Conservation (phyloP, 345 rosid genomes). For the Citrus australasica region DNA sequence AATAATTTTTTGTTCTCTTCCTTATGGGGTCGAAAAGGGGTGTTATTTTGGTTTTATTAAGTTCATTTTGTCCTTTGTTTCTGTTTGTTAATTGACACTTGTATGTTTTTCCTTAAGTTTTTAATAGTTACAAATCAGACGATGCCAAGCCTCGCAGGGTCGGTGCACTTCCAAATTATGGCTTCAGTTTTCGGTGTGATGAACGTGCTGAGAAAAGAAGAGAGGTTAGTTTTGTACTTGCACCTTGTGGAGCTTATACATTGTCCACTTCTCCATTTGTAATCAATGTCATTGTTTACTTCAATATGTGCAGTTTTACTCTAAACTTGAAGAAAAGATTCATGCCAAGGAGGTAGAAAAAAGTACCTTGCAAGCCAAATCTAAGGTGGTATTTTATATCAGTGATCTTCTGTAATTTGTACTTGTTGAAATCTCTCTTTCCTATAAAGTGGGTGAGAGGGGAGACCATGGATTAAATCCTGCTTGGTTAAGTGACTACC, state of each 20-base stretch:
- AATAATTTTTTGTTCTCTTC: constrained; percentile 13
- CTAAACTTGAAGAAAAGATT: constrained; percentile 96
- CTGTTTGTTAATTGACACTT: background rate
- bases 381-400: constrained; percentile 56
- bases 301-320: constrained; percentile 60
- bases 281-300: constrained; percentile 7
- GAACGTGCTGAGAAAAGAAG: constrained; percentile 97
- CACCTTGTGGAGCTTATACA: constrained; percentile 2
- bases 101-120: constrained; percentile 32
- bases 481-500: background rate
- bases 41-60: constrained; percentile 7
- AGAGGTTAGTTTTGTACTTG: constrained; percentile 60
- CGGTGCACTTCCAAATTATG: constrained; percentile 89
- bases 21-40: constrained; percentile 6
- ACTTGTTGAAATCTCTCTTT: background rate
- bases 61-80: constrained; percentile 1
- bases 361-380: constrained; percentile 78
- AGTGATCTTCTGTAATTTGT: constrained; percentile 2
- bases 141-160: constrained; percentile 63
- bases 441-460: background rate
- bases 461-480: background rate
- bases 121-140: constrained; percentile 47
- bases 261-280: background rate
- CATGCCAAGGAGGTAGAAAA: constrained; percentile 90
- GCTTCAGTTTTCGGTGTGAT: constrained; percentile 95